Percentiles rank a stretch among this genome's conserved stretches.
These are phyloP conservation scores for Citrus medica DNA, from an alignment of 345 rosid genomes.

Conservation along the genomic window DNA sequence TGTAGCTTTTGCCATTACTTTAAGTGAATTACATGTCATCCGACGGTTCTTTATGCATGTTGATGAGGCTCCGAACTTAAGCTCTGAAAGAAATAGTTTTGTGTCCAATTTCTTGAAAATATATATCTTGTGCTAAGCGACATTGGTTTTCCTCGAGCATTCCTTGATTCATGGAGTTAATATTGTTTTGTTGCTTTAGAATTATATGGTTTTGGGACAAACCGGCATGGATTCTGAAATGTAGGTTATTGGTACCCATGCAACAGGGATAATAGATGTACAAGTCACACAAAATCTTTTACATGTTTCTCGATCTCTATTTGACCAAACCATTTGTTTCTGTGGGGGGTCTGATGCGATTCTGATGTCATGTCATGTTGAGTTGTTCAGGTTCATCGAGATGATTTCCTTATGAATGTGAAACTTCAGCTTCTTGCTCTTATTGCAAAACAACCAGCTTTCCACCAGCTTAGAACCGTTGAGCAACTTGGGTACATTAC, in stretches of 20 bases:
- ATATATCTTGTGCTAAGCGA: background rate
- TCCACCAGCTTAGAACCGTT: conserved; percentile 95
- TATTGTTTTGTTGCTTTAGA: background rate
- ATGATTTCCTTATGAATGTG: conserved; percentile 69
- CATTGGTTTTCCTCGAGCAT: background rate
- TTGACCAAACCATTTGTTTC: background rate
- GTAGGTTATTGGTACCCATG: background rate
- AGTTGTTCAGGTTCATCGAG: conserved; percentile 66
- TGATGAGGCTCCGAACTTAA: background rate
- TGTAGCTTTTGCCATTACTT: background rate
- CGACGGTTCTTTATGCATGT: background rate
- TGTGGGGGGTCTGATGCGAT: background rate
- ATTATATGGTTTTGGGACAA: background rate
- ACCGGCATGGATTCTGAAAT: background rate
- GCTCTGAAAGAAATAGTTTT: background rate
- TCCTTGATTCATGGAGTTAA: background rate
- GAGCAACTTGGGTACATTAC: conserved; percentile 97
- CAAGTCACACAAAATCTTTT: background rate
- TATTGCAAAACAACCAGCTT: conserved; percentile 81
- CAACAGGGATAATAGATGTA: background rate
- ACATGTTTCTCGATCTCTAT: background rate
- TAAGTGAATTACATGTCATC: background rate
- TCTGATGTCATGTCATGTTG: conserved; percentile 8
- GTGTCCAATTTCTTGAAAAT: background rate
- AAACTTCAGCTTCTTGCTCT: conserved; percentile 85